Evolutionary conservation across 2,329 filamentous ascomycete species (phyloP).

Genomic region (Aspergillus ruber): DNA sequence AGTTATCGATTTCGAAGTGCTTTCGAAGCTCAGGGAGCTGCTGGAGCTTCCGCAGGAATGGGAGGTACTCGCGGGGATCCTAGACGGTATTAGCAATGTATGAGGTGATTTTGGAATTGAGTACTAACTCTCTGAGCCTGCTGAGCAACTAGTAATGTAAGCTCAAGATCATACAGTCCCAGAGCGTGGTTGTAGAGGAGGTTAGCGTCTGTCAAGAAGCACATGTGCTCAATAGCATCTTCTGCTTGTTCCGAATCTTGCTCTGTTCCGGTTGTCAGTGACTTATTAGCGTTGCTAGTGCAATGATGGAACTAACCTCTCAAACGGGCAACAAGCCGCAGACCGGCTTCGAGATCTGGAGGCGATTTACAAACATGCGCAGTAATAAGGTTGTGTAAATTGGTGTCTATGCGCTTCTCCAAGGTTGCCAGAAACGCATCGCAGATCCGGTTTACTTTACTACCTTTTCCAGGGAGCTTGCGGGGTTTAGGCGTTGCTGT

Average conservation of each 20-base stretch:
- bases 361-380: slow-evolving; percentile 90
- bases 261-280: slow-evolving; percentile 25
- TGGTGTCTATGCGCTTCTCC: slow-evolving; percentile 54
- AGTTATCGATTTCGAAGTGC: slow-evolving; percentile 80
- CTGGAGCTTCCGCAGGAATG: slow-evolving; percentile 85
- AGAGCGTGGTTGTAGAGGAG: slow-evolving; percentile 84
- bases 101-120: neutral
- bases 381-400: slow-evolving; percentile 86
- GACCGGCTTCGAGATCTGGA: slow-evolving; percentile 78
- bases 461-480: slow-evolving; percentile 20
- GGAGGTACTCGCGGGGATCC: slow-evolving; percentile 90
- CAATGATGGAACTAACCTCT: slow-evolving; percentile 32
- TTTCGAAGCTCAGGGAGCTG: slow-evolving; percentile 63
- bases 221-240: slow-evolving; percentile 90
- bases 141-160: slow-evolving; percentile 85
- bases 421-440: slow-evolving; percentile 72
- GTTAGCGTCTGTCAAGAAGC: slow-evolving; percentile 92
- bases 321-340: slow-evolving; percentile 70
- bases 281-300: neutral
- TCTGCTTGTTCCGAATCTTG: slow-evolving; percentile 69
- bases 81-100: slow-evolving; percentile 18
- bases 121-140: slow-evolving; percentile 70
- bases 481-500: slow-evolving; percentile 6
- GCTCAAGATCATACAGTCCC: slow-evolving; percentile 83
- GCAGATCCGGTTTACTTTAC: slow-evolving; percentile 82